Evolutionary conservation across 345 rosid genomes (phyloP), one percentile per base, ranked within the genome.

Genomic region (Microthlaspi erraticum): DNA sequence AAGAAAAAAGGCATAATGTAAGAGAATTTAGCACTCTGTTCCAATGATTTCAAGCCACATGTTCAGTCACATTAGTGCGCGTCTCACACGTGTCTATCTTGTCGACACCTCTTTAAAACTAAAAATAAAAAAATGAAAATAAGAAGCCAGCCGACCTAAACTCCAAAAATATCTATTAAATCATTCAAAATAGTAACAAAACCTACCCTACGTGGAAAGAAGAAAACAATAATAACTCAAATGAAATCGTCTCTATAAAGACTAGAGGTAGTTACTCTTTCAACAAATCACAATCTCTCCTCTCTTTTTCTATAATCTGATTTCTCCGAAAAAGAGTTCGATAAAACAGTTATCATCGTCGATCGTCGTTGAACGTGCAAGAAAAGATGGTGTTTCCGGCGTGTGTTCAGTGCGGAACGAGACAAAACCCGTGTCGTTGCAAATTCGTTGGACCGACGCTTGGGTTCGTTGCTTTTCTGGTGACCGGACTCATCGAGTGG

Each of bases 341-440:
- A 26, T 5, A 34, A 36, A 32, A 33, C 10, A n/a, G 14, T 49
- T 13, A 0, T 42, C 6, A 55, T 43, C 26, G 17, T 14, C 54
- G 18, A 12, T 53, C 41, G 3, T 29, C 19, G 19, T 31, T n/a
- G n/a, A n/a, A n/a, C 20, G 9, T 23, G 12, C 17, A 26, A 8
- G 17, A 13, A 32, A 59, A 3, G 44, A 80, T 67, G 78, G 69
- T 14, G 69, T 74, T 87, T 52, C 89, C 94, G 8, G 48, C 83
- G 23, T 87, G 97, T 19, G 65, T 91, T 39, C 83, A 91, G 58
- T 87, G 96, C 29, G 93, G 93, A 14, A 85, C 84, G 14, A 29
- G 75, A 0, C 80, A 85, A 74, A 92, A 92, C 78, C 95, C 93
- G 0, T 92, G 96, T 84, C 77, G 91, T 66, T 92, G 96, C 84